These are phyloP conservation scores for Elsinoe ampelina DNA, from an alignment of 2,329 filamentous ascomycete species.

Conservation along the genomic window DNA sequence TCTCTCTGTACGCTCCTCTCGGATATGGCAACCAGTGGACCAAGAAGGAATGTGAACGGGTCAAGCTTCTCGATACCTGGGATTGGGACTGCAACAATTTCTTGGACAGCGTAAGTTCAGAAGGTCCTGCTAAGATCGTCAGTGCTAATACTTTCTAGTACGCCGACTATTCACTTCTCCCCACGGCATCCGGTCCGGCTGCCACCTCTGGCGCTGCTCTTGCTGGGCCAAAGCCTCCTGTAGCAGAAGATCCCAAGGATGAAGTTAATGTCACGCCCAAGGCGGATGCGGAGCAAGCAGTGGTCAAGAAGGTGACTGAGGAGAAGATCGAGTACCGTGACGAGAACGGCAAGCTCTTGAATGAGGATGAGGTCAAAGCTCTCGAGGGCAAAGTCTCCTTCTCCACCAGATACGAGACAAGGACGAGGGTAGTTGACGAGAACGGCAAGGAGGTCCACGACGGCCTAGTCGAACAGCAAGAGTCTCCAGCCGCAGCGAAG, in stretches of 20 bases:
- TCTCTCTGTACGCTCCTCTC: conserved; percentile 77
- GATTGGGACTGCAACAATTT: conserved; percentile 99
- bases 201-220: conserved; percentile 23
- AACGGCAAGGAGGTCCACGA: conserved; percentile 65
- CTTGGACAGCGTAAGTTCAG: conserved; percentile 64
- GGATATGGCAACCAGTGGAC: conserved; percentile 95
- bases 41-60: conserved; percentile 69
- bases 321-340: conserved; percentile 91
- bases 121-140: conserved; percentile 19
- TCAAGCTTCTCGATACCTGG: conserved; percentile 84
- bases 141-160: conserved; percentile 21
- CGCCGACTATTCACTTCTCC: conserved; percentile 25
- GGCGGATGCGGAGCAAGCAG: background rate
- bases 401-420: conserved; percentile 91
- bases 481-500: conserved; percentile 23
- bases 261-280: conserved; percentile 28
- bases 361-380: conserved; percentile 71
- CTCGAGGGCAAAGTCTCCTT: conserved; percentile 92
- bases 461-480: conserved; percentile 26
- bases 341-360: conserved; percentile 80
- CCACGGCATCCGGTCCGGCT: conserved; percentile 20
- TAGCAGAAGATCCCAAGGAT: conserved; percentile 28
- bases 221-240: conserved; percentile 26
- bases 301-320: conserved; percentile 42
- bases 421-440: conserved; percentile 72